Evolutionary conservation across 768 basidiomycete species (phyloP).

Genomic region (Leccinellum luteum): DNA sequence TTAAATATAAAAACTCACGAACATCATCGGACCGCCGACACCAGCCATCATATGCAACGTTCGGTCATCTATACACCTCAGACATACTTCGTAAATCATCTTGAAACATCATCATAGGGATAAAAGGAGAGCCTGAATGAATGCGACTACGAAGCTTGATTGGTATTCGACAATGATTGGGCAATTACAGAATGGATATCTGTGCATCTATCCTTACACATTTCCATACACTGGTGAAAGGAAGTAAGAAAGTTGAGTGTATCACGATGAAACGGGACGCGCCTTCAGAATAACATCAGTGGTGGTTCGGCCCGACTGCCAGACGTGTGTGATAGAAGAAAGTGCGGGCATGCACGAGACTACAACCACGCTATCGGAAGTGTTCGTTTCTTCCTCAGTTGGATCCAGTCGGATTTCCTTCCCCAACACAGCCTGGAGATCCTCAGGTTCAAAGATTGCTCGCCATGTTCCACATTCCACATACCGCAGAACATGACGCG

Average conservation of each 20-base stretch:
- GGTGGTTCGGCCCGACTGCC: conserved; percentile 74
- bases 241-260: not conserved
- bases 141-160: conserved; percentile 11
- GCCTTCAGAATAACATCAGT: conserved; percentile 56
- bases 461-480: conserved; percentile 15
- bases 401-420: conserved; percentile 79
- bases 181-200: conserved; percentile 77
- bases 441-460: conserved; percentile 3
- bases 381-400: conserved; percentile 58
- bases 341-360: conserved; percentile 88
- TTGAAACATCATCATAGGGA: not conserved
- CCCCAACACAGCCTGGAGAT: conserved; percentile 51
- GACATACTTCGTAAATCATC: not conserved
- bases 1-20: not conserved
- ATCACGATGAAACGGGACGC: conserved; percentile 31
- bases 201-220: conserved; percentile 65
- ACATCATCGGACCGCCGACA: too few species aligned
- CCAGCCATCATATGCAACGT: not conserved
- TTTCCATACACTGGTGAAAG: conserved; percentile 58
- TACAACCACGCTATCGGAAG: conserved; percentile 65
- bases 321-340: conserved; percentile 77
- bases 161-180: conserved; percentile 52
- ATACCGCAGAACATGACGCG: conserved; percentile 75
- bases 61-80: not conserved
- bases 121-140: not conserved